Base-by-base conservation (phyloP, 164 flowering plant species). In the Euptelea pleiosperma region DNA sequence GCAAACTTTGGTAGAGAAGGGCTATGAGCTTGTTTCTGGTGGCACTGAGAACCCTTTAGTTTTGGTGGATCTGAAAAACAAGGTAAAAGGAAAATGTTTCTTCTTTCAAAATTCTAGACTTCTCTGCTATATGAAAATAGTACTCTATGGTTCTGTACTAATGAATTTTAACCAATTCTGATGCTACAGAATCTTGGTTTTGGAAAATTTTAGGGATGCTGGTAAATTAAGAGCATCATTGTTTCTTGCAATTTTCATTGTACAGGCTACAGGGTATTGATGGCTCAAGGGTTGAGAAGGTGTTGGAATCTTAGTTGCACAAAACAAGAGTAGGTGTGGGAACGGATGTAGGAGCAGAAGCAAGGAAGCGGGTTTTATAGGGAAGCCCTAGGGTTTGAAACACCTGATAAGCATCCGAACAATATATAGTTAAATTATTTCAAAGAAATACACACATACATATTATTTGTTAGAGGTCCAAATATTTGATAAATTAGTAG, bases 41-140 rank as follows among this genome's bases (percentile, higher is more conserved):
- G 99, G 99, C 66, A 93, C 99, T 55, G 99, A 93, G 5, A 93
- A 90, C 79, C 99, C 90, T 75, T 66, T 93, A 39, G 97, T 93
- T 44, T 71, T 91, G 82, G 97, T 91, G 57, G 89, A 91, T 62
- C 68, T 82, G 56, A 80, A 72, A 57, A 66, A 59, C 61, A 82
- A 77, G 87, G 87, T 82, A 68, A 51, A 43, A 12, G 28, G 14
- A 8, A 11, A 22, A 50, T 9, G 3, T 9, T 47, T 43, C 8
- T 60, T 41, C 21, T 36, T 25, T 57, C 39, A 36, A 30, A 2
- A 2, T 15, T 52, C 41, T 61, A 42, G 34, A 8, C 47, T 4
- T 18, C 14, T 22, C 18, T 57, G 39, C 19, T 6, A 34, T n/a
- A 18, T 14, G 18, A 21, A 14, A 6, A 1, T 15, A 26, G 24